phyloP scores from a whole-genome alignment of 768 basidiomycete genomes.

The Russula emetica region DNA sequence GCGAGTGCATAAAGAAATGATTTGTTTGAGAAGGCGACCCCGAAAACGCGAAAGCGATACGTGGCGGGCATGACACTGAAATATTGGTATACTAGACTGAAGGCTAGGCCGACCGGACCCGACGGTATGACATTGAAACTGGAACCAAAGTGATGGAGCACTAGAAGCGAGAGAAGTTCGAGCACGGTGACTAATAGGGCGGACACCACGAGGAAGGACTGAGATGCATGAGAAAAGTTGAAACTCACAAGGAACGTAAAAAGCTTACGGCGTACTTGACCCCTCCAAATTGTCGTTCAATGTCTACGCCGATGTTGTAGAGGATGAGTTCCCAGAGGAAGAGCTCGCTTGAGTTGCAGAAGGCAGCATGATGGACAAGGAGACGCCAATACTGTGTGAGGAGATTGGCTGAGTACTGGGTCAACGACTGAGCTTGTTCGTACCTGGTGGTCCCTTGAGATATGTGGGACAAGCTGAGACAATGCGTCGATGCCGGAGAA shows the following conservation, averaged over 20 bases:
- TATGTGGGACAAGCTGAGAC: constrained; percentile 73
- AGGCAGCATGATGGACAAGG: constrained; percentile 65
- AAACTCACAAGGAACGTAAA: constrained; percentile 4
- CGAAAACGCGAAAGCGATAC: constrained; percentile 75
- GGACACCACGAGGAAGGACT: constrained; percentile 79
- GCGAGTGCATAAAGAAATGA: constrained; percentile 67
- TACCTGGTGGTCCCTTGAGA: constrained; percentile 89
- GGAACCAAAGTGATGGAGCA: constrained; percentile 56
- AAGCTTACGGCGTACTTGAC: constrained; percentile 76
- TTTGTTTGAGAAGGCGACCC: constrained; percentile 72
- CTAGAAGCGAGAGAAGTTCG: constrained; percentile 60
- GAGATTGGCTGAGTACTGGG: background rate
- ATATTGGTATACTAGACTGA: constrained; percentile 82
- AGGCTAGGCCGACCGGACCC: constrained; percentile 71
- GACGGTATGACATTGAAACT: constrained; percentile 64
- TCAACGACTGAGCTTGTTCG: constrained; percentile 20
- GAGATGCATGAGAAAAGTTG: constrained; percentile 21
- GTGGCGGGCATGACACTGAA: constrained; percentile 68
- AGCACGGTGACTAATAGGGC: constrained; percentile 60
- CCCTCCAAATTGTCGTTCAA: constrained; percentile 85
- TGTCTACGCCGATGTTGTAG: constrained; percentile 61
- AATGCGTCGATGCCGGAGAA: constrained; percentile 1
- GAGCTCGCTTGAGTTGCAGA: constrained; percentile 81
- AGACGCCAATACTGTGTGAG: constrained; percentile 79
- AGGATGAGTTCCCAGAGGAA: constrained; percentile 70